A percentile compares a stretch with the other conserved stretches of the same genome.
These are phyloP conservation scores for Rhytidhysteron rufulum DNA, from an alignment of 2,329 filamentous ascomycete species.

Conservation along the genomic window DNA sequence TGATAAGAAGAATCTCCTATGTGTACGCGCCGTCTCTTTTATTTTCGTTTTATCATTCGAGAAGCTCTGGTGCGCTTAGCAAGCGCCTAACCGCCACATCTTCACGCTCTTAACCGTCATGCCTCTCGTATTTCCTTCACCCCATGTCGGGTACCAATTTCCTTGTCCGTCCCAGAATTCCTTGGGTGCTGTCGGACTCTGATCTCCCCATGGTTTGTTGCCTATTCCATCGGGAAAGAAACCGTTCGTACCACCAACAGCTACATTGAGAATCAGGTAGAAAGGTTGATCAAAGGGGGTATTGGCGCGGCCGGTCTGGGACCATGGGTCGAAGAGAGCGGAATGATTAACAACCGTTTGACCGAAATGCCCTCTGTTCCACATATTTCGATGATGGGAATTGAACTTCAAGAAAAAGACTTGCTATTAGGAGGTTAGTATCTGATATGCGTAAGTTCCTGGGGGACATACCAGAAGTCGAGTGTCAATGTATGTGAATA, in stretches of 20 bases:
- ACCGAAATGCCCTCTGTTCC: constrained; percentile 65
- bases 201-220: constrained; percentile 66
- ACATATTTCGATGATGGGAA: constrained; percentile 50
- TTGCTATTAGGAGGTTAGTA: constrained; percentile 46
- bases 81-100: constrained; percentile 41
- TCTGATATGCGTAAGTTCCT: not conserved
- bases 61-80: constrained; percentile 6
- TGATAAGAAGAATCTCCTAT: too few relatives aligned
- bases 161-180: constrained; percentile 23
- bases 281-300: constrained; percentile 73
- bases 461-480: constrained; percentile 48
- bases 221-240: constrained; percentile 65
- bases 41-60: too few relatives aligned
- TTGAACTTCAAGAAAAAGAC: constrained; percentile 72
- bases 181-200: constrained; percentile 15
- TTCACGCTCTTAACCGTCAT: constrained; percentile 67
- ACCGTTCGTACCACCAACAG: constrained; percentile 72
- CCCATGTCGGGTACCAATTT: constrained; percentile 69
- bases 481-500: constrained; percentile 79
- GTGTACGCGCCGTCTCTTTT: too few relatives aligned
- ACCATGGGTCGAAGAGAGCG: constrained; percentile 60
- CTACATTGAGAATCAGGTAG: constrained; percentile 71
- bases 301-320: constrained; percentile 54
- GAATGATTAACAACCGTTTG: constrained; percentile 61
- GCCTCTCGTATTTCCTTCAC: constrained; percentile 47